Evolutionary conservation across 371 early-diverging fungal genomes (phyloP), one percentile per base, ranked within the genome.

Genomic region (Blyttiomyces sp.): DNA sequence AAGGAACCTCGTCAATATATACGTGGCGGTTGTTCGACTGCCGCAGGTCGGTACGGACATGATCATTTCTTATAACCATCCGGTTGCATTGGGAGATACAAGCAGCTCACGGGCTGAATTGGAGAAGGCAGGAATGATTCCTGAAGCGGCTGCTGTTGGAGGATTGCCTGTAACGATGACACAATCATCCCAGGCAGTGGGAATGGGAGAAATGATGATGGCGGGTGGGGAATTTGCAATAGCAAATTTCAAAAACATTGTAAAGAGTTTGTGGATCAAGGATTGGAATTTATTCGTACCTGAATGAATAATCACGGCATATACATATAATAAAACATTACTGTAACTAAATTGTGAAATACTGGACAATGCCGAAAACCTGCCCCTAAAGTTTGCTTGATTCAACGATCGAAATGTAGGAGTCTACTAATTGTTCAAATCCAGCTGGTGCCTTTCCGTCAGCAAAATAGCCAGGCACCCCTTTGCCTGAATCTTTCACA

Each of bases 21-120:
- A 84, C 55, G 59, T 92, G 63, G 84, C 84, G 11, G 78, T 89
- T 7, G 59, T 91, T 9, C 80, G 91, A 21, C 45, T 92, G 24
- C 79, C 78, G 0, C 60, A 74, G 1, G 85, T 84, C 1, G 39
- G 59, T 2, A 90, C 93, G 0, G 93, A 92, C 59, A 63, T 91
- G 24, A 77, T 91, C 3, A 72, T 92, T 36, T 82, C 89, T 0
- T 72, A 84, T 61, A 91, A 92, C 69, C 81, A 83, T 0, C 90
- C 91, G 13, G 63, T 64, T 21, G 46, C 46, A 23, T 27, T 46
- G 13, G 46, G 46, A 23, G 7, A 23, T 11, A 17, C 26, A 23
- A 13, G 13, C 7, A 46, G 46, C 46, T 46, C 46, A 9, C 7
- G 46, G 46, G 13, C 23, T 46, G 46, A 17, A 7, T 27, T 46